Percentiles rank a stretch among this genome's conserved stretches.
phyloP scores from a whole-genome alignment of 768 basidiomycete genomes.

The Pulveroboletus sp. region DNA sequence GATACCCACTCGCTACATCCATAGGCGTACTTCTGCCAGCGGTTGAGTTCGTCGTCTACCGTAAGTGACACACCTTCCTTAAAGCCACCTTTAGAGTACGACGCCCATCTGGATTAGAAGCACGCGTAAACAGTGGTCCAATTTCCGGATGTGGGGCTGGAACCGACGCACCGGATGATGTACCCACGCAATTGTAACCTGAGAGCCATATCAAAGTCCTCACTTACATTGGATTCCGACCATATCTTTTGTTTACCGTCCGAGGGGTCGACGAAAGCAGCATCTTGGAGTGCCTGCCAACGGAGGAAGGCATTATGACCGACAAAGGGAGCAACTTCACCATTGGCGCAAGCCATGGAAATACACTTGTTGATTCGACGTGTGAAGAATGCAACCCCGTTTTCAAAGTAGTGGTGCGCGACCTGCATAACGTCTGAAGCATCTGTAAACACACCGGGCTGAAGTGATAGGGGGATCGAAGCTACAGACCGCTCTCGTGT shows the following conservation, averaged over 20 bases:
- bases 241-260: constrained; percentile 64
- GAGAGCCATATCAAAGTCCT: constrained; percentile 68
- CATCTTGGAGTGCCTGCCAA: constrained; percentile 87
- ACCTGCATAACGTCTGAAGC: constrained; percentile 83
- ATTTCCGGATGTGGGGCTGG: neutral
- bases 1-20: constrained; percentile 51
- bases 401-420: constrained; percentile 85
- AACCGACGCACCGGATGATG: constrained; percentile 48
- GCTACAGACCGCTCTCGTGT: constrained; percentile 74
- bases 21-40: constrained; percentile 89
- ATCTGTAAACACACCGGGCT: constrained; percentile 3
- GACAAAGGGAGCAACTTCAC: constrained; percentile 74
- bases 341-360: constrained; percentile 75
- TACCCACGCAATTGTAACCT: constrained; percentile 59
- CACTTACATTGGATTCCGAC: constrained; percentile 63
- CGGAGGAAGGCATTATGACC: constrained; percentile 88
- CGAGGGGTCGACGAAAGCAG: constrained; percentile 57
- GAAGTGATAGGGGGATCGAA: constrained; percentile 9
- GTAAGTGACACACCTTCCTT: constrained; percentile 91
- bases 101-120: constrained; percentile 56
- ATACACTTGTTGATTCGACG: constrained; percentile 81
- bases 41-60: constrained; percentile 83
- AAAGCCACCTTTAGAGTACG: constrained; percentile 80
- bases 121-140: neutral
- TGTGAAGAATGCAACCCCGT: constrained; percentile 85